phyloP scores from a whole-genome alignment of 106 monocot species.

The Dioscorea zingiberensis region DNA sequence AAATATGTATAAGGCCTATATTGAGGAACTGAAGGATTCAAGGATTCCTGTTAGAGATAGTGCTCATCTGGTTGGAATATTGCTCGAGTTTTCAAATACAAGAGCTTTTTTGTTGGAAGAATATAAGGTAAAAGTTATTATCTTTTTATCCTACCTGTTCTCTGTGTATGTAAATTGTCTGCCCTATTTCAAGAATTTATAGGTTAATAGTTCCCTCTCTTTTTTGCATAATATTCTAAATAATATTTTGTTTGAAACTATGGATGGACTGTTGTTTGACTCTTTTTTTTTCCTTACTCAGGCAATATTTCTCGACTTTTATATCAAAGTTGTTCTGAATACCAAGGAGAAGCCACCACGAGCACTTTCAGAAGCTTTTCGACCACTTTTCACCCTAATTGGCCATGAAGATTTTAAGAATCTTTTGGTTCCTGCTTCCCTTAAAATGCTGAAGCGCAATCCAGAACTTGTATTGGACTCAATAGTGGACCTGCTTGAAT shows the following conservation, averaged over 20 bases:
- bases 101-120: constrained; percentile 40
- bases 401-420: constrained; percentile 77
- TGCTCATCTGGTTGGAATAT: constrained; percentile 44
- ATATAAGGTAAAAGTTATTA: constrained; percentile 51
- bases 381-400: constrained; percentile 59
- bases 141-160: not conserved
- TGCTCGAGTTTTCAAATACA: constrained; percentile 56
- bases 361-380: constrained; percentile 47
- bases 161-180: not conserved
- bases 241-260: not conserved
- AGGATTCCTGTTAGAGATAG: constrained; percentile 56
- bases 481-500: constrained; percentile 46
- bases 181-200: not conserved
- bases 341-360: constrained; percentile 74
- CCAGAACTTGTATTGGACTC: constrained; percentile 94
- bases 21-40: constrained; percentile 75
- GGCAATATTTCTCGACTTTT: constrained; percentile 79
- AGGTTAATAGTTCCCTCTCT: not conserved
- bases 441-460: constrained; percentile 94
- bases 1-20: constrained; percentile 57
- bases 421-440: constrained; percentile 59
- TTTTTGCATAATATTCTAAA: not conserved
- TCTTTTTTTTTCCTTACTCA: constrained; percentile 28
- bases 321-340: constrained; percentile 74
- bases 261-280: not conserved